phyloP scores from a whole-genome alignment of 495 filamentous ascomycete species.

The Cercophora sp. region DNA sequence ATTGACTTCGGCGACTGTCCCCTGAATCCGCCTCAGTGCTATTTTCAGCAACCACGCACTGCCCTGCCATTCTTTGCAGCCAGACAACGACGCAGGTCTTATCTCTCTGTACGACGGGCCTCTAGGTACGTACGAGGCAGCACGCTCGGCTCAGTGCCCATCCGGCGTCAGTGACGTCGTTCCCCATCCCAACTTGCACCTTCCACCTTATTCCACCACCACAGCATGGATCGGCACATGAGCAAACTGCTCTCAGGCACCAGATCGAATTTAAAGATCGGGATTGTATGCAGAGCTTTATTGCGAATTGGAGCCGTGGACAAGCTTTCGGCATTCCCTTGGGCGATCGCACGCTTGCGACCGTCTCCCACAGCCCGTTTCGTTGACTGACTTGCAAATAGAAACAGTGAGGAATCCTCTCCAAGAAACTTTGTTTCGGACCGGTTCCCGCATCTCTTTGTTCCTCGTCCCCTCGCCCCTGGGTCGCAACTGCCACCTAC shows the following conservation, averaged over 20 bases:
- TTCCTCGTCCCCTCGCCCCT: slow-evolving; percentile 1
- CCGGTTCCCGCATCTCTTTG: background rate
- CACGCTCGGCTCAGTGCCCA: slow-evolving; percentile 5
- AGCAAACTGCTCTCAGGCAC: too few relatives aligned
- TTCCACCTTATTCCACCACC: background rate
- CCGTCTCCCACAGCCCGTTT: background rate
- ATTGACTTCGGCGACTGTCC: background rate
- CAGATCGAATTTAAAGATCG: too few relatives aligned
- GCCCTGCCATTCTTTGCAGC: slow-evolving; percentile 16
- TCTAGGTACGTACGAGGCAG: background rate
- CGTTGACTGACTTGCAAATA: slow-evolving; percentile 6
- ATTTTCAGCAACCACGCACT: slow-evolving; percentile 18
- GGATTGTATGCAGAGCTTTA: too few relatives aligned
- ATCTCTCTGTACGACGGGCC: slow-evolving; percentile 22
- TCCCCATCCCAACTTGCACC: background rate
- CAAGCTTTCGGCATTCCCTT: background rate
- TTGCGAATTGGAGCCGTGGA: background rate
- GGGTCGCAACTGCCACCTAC: background rate
- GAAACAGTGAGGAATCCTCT: background rate
- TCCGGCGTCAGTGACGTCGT: slow-evolving; percentile 7
- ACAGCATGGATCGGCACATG: background rate
- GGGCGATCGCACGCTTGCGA: background rate
- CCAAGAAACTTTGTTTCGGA: slow-evolving; percentile 5
- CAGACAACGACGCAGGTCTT: slow-evolving; percentile 22
- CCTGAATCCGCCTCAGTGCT: slow-evolving; percentile 5